Conservation (phyloP, 129 eudicot genomes). For the Calendula officinalis region DNA sequence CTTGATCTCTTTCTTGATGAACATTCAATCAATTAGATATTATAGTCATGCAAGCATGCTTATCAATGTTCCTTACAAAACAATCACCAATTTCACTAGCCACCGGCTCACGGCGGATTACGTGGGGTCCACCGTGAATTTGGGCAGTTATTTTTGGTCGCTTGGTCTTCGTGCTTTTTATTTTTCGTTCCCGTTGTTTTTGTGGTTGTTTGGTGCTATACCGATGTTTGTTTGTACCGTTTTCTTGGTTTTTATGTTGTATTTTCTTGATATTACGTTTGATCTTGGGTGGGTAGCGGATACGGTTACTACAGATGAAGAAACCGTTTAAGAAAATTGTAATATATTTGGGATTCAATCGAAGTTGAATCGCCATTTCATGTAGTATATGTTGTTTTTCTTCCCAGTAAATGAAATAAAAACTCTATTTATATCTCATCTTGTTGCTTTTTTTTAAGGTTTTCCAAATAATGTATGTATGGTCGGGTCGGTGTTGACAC, state of each 20-base stretch:
- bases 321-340: background rate
- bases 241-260: constrained; percentile 54
- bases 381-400: background rate
- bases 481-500: too few relatives aligned
- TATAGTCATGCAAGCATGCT: constrained; percentile 85
- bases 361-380: constrained; percentile 16
- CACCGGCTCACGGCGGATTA: constrained; percentile 48
- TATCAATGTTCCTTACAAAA: constrained; percentile 65
- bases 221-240: constrained; percentile 63
- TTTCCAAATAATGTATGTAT: too few relatives aligned
- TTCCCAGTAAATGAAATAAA: too few relatives aligned
- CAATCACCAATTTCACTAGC: constrained; percentile 21
- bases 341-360: constrained; percentile 15
- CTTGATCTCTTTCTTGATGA: constrained; percentile 64
- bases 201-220: constrained; percentile 83
- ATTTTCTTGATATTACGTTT: constrained; percentile 52
- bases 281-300: constrained; percentile 40
- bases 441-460: background rate
- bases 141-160: constrained; percentile 86
- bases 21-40: constrained; percentile 77
- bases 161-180: constrained; percentile 69
- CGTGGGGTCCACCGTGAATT: constrained; percentile 53
- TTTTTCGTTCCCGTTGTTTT: constrained; percentile 70
- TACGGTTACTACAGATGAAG: constrained; percentile 12
- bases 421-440: background rate